phyloP scores from a whole-genome alignment of 148 eudicot genomes.

The Amaranthus palmeri region DNA sequence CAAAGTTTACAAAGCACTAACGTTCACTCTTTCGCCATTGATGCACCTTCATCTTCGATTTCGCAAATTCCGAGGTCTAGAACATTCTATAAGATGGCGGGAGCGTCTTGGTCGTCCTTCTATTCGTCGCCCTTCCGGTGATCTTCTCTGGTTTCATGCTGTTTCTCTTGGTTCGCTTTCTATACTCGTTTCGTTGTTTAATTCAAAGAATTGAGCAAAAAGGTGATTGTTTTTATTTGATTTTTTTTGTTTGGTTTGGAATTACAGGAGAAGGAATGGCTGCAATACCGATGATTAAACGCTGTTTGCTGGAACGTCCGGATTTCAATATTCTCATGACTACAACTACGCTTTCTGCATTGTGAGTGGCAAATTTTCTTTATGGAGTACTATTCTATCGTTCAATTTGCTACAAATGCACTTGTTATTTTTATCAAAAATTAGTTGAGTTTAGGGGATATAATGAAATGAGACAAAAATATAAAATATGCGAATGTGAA shows the following conservation, averaged over 20 bases:
- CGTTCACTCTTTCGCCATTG: constrained; percentile 56
- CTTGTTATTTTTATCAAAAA: neutral
- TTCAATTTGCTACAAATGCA: neutral
- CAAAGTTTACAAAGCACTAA: constrained; percentile 53
- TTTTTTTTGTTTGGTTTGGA: neutral
- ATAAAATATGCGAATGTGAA: too few species aligned
- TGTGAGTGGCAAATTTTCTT: constrained; percentile 39
- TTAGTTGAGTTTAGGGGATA: too few species aligned
- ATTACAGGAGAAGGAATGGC: constrained; percentile 83
- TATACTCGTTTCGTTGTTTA: constrained; percentile 1
- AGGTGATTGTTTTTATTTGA: neutral
- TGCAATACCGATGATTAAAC: constrained; percentile 68
- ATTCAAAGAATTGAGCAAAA: neutral
- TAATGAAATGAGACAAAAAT: too few species aligned
- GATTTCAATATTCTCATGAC: constrained; percentile 83
- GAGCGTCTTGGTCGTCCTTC: constrained; percentile 87
- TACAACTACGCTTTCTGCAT: constrained; percentile 69
- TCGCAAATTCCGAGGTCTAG: constrained; percentile 67
- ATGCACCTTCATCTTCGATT: constrained; percentile 61
- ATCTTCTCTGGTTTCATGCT: constrained; percentile 89
- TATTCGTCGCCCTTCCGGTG: constrained; percentile 65
- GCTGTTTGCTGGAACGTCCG: constrained; percentile 59
- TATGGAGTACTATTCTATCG: neutral
- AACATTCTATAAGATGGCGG: constrained; percentile 68
- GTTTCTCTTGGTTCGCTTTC: constrained; percentile 65